These are phyloP conservation scores for Iodosphaeria phyllophila DNA, from an alignment of 2,329 filamentous ascomycete species.

Conservation along the genomic window DNA sequence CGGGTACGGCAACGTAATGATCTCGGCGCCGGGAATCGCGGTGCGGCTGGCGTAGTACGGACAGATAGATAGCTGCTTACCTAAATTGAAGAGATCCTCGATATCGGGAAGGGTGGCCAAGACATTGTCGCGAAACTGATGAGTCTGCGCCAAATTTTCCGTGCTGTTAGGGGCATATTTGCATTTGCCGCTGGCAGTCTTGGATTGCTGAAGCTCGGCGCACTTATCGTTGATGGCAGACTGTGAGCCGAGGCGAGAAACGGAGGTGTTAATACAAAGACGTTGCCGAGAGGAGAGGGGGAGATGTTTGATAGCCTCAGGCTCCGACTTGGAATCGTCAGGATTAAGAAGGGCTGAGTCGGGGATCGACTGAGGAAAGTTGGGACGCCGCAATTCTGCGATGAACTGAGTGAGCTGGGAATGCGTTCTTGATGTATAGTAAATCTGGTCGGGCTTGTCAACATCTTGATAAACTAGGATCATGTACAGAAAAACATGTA, in stretches of 20 bases:
- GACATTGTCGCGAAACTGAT: slow-evolving; percentile 70
- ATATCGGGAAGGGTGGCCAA: slow-evolving; percentile 81
- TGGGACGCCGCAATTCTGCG: slow-evolving; percentile 61
- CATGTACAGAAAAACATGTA: slow-evolving; percentile 5
- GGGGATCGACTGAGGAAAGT: slow-evolving; percentile 53
- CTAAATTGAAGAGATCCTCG: slow-evolving; percentile 68
- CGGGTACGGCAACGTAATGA: slow-evolving; percentile 85
- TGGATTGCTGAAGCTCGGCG: slow-evolving; percentile 69
- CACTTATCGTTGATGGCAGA: slow-evolving; percentile 89
- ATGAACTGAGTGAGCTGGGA: slow-evolving; percentile 84
- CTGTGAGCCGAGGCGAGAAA: slow-evolving; percentile 48
- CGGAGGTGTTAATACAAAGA: slow-evolving; percentile 74
- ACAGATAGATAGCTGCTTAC: slow-evolving; percentile 64
- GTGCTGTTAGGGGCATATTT: slow-evolving; percentile 61
- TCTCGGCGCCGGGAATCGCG: slow-evolving; percentile 68
- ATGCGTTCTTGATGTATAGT: slow-evolving; percentile 83
- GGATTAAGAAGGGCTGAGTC: slow-evolving; percentile 15
- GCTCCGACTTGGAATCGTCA: slow-evolving; percentile 8
- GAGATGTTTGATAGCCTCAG: slow-evolving; percentile 57
- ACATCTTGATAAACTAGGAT: slow-evolving; percentile 2
- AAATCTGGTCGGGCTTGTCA: slow-evolving; percentile 33
- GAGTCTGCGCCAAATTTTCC: slow-evolving; percentile 50
- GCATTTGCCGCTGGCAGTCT: slow-evolving; percentile 49
- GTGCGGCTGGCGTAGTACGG: slow-evolving; percentile 91
- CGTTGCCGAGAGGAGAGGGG: slow-evolving; percentile 76